These are phyloP conservation scores for Clavulina sp. DNA, from an alignment of 768 basidiomycete species.

Conservation along the genomic window DNA sequence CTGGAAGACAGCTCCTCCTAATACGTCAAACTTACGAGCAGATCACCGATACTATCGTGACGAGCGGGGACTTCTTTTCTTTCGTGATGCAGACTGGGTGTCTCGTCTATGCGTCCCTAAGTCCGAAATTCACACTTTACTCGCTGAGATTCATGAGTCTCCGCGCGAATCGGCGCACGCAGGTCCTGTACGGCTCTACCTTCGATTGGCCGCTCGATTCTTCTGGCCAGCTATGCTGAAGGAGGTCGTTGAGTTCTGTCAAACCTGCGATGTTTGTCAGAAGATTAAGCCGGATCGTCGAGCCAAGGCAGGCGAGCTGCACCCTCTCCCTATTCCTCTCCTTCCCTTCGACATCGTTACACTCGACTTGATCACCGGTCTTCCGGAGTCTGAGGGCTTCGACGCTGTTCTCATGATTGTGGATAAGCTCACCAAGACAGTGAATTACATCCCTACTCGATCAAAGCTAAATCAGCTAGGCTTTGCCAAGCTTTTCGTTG, in stretches of 20 bases:
- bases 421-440: slow-evolving; percentile 11
- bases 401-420: slow-evolving; percentile 9
- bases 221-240: slow-evolving; percentile 22
- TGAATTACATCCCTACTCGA: slow-evolving; percentile 8
- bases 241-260: slow-evolving; percentile 13
- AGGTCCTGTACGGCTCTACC: slow-evolving; percentile 17
- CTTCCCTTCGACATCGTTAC: slow-evolving; percentile 6
- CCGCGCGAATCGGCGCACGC: slow-evolving; percentile 17
- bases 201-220: slow-evolving; percentile 13
- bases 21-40: too few relatives aligned
- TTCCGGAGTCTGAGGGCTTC: slow-evolving; percentile 11
- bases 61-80: slow-evolving; percentile 14
- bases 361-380: slow-evolving; percentile 12
- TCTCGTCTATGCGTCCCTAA: slow-evolving; percentile 19
- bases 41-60: too few relatives aligned
- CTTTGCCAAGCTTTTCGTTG: slow-evolving; percentile 10
- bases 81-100: slow-evolving; percentile 15
- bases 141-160: slow-evolving; percentile 17
- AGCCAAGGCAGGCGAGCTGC: slow-evolving; percentile 2
- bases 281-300: slow-evolving; percentile 3
- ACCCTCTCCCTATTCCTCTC: slow-evolving; percentile 3
- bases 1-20: too few relatives aligned
- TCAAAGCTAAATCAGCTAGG: too few relatives aligned
- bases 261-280: slow-evolving; percentile 10
- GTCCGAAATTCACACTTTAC: slow-evolving; percentile 7